Percentiles rank a stretch among this genome's conserved stretches.
phyloP scores from a whole-genome alignment of 139 green algal species.

The Ettlia oleoabundans region DNA sequence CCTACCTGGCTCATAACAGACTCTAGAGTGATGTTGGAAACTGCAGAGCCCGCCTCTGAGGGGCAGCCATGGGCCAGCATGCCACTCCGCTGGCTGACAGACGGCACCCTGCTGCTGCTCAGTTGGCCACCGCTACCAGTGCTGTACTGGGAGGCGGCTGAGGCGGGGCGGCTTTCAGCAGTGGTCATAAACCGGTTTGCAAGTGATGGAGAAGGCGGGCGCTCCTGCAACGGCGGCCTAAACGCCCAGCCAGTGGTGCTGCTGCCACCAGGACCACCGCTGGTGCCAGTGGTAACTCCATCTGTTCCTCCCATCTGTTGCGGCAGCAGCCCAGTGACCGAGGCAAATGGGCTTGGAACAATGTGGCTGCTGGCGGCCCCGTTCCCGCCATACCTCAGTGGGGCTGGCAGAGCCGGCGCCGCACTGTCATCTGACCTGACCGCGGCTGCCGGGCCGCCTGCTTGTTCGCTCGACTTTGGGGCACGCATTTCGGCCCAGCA shows the following conservation, averaged over 20 bases:
- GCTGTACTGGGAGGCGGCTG: background rate
- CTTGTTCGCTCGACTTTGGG: too few species aligned
- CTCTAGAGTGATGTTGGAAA: slow-evolving; percentile 6
- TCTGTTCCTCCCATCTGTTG: too few species aligned
- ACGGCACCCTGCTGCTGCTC: background rate
- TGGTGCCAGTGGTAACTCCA: too few species aligned
- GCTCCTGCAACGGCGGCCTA: background rate
- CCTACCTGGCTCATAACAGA: slow-evolving; percentile 17
- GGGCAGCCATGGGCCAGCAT: background rate
- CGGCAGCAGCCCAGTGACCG: too few species aligned
- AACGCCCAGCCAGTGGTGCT: background rate
- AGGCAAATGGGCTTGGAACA: background rate
- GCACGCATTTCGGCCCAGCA: too few species aligned
- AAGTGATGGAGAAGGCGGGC: background rate
- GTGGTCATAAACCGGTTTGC: background rate
- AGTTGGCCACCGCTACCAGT: background rate
- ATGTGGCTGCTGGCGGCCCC: too few species aligned
- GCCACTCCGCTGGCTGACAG: background rate
- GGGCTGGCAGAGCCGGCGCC: too few species aligned
- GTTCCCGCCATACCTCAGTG: too few species aligned
- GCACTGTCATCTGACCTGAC: too few species aligned
- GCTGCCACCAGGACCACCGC: background rate
- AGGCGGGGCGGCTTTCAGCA: background rate
- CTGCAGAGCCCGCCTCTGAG: background rate
- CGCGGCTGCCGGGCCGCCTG: too few species aligned